These are phyloP conservation scores for Neopestalotiopsis sp. DNA, from an alignment of 2,329 filamentous ascomycete genomes.

Conservation along the genomic window DNA sequence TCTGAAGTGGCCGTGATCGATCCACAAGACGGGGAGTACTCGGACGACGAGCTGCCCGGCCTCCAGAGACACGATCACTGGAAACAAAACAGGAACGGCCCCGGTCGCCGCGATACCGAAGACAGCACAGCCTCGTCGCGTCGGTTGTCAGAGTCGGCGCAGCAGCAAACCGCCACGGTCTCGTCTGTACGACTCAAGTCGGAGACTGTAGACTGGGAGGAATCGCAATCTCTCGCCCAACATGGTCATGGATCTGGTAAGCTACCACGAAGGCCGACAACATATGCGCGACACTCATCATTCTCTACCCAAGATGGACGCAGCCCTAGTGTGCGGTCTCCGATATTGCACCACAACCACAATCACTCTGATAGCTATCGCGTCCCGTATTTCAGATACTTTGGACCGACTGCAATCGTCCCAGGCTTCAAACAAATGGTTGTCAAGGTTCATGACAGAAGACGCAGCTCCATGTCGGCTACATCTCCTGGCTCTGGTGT, in stretches of 20 bases:
- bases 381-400: slow-evolving; percentile 89
- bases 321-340: slow-evolving; percentile 47
- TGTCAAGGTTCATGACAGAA: slow-evolving; percentile 71
- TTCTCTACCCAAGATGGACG: slow-evolving; percentile 46
- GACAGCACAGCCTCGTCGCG: slow-evolving; percentile 26
- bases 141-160: slow-evolving; percentile 29
- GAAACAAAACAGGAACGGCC: slow-evolving; percentile 30
- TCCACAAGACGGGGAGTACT: slow-evolving; percentile 35
- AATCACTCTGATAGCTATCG: slow-evolving; percentile 63
- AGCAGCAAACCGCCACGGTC: slow-evolving; percentile 24
- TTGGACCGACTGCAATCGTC: slow-evolving; percentile 88
- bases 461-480: slow-evolving; percentile 64
- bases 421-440: slow-evolving; percentile 95
- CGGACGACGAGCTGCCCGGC: slow-evolving; percentile 38
- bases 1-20: slow-evolving; percentile 18
- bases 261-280: slow-evolving; percentile 28
- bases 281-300: slow-evolving; percentile 38
- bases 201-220: slow-evolving; percentile 37
- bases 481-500: slow-evolving; percentile 52
- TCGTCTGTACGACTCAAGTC: slow-evolving; percentile 32
- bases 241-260: slow-evolving; percentile 31
- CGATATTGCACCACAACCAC: slow-evolving; percentile 51
- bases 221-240: slow-evolving; percentile 24
- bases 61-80: slow-evolving; percentile 32
- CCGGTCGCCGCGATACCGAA: slow-evolving; percentile 30